Evolutionary conservation across 768 basidiomycete genomes (phyloP), one percentile per base, ranked within the genome.

Genomic region (Rhizopogon salebrosus): DNA sequence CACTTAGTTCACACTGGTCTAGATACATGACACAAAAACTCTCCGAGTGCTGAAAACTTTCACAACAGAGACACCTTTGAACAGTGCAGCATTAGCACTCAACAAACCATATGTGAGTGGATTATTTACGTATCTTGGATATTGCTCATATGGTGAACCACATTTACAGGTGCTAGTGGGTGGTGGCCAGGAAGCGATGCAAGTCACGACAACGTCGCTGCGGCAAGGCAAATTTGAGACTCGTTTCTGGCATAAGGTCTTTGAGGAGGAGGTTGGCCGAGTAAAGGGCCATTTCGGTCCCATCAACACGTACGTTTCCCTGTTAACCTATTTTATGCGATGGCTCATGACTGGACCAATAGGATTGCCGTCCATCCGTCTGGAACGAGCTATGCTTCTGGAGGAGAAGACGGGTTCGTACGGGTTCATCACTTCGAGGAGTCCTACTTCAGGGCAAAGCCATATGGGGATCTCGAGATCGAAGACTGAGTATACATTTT

Each of bases 201-300:
- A 75, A 62, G 97, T 98, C 48, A 98, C 97, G 13, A 98, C 93
- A 7, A 98, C 95, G 1, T 93, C 92, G 2, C 63, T 84, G 22
- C 84, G 97, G 48, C 92, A 97, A 68, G 97, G 95, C 20, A 97
- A 98, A 71, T 99, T 99, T 68, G 97, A 98, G 73, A 92, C 93
- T 10, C 80, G 94, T 36, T 98, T 99, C 75, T 98, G 94, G 93
- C 95, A 99, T 77, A 92, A 88, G 60, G 78, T 95, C 35, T 89
- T 95, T 61, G 94, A 95, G 70, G 94, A 97, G 75, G 95, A 98
- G 68, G 88, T 98, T 50, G 94, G 95, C 16, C 84, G 95, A 10
- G 95, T 99, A 39, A 95, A 94, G 68, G 97, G 97, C 11, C 95
- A 98, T 70, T 99, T 98, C 64, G 92, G 92, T 8, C 92, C 93